phyloP scores from a whole-genome alignment of 345 rosid species.

The Psidium guajava region DNA sequence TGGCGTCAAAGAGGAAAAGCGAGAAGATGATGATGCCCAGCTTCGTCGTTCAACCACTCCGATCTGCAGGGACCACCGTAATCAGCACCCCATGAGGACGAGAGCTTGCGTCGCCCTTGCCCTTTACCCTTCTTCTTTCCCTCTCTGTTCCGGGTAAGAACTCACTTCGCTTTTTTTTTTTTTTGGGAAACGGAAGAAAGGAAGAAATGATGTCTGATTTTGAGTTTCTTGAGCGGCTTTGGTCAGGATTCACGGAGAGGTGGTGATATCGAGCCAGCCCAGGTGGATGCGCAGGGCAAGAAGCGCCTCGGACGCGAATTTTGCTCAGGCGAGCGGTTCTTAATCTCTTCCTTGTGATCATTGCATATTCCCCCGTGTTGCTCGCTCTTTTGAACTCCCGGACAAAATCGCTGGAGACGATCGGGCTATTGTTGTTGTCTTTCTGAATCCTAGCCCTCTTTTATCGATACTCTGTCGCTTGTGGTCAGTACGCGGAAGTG shows the following conservation, averaged over 20 bases:
- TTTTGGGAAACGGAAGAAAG: background rate
- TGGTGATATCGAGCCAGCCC: constrained; percentile 41
- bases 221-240: background rate
- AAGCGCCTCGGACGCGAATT: constrained; percentile 12
- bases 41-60: background rate
- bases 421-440: background rate
- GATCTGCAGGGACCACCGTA: constrained; percentile 49
- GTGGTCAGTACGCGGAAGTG: background rate
- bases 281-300: constrained; percentile 34
- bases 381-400: background rate
- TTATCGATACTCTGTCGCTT: background rate
- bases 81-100: constrained; percentile 30
- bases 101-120: constrained; percentile 69
- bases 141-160: constrained; percentile 17
- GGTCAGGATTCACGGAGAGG: constrained; percentile 78
- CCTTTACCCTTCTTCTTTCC: constrained; percentile 36
- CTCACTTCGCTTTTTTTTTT: background rate
- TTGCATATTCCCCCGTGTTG: background rate
- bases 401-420: background rate
- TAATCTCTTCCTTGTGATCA: background rate
- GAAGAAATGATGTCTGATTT: background rate
- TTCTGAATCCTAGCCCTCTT: background rate
- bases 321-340: constrained; percentile 4
- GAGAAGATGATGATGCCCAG: constrained; percentile 11
- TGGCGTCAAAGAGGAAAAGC: constrained; percentile 20